These are phyloP conservation scores for button mushroom (Agaricus bisporus) DNA, from an alignment of 768 basidiomycete species.

Conservation along the genomic window DNA sequence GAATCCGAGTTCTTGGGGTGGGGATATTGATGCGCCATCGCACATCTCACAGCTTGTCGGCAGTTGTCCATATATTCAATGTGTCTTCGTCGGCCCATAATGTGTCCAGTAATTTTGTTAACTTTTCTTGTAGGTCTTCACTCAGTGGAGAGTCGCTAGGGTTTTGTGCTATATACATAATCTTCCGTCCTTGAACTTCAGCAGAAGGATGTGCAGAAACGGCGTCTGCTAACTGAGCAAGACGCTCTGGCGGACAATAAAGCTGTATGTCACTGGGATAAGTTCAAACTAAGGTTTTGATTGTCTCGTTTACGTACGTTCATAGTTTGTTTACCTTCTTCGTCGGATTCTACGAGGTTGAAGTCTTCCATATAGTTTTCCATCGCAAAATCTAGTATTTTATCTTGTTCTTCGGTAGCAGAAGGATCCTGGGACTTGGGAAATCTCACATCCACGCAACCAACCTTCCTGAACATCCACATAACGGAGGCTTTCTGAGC, in stretches of 20 bases:
- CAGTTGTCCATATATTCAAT: conserved; percentile 51
- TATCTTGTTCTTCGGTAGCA: conserved; percentile 22
- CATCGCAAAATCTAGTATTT: conserved; percentile 34
- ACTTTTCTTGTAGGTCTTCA: conserved; percentile 32
- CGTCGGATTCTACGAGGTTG: conserved; percentile 25
- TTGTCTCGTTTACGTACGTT: conserved; percentile 13
- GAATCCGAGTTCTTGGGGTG: background rate
- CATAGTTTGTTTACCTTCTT: conserved; percentile 20
- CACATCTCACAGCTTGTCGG: conserved; percentile 20
- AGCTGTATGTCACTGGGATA: conserved; percentile 5
- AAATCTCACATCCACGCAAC: conserved; percentile 37
- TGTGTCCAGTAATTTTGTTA: conserved; percentile 41
- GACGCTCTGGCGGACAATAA: conserved; percentile 10
- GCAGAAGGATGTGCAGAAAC: conserved; percentile 13
- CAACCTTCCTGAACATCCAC: conserved; percentile 57
- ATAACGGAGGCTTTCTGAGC: conserved; percentile 58
- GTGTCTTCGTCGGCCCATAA: conserved; percentile 56
- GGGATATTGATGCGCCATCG: too few species aligned
- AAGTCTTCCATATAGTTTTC: conserved; percentile 40
- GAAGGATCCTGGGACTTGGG: conserved; percentile 27
- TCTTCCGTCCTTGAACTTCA: conserved; percentile 38
- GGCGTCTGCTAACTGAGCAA: conserved; percentile 11
- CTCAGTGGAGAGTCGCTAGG: conserved; percentile 22
- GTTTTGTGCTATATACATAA: conserved; percentile 50
- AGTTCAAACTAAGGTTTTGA: conserved; percentile 2